Base-by-base conservation (phyloP, 192 early-diverging fungal genomes). In the Phycomyces blakesleeanus region DNA sequence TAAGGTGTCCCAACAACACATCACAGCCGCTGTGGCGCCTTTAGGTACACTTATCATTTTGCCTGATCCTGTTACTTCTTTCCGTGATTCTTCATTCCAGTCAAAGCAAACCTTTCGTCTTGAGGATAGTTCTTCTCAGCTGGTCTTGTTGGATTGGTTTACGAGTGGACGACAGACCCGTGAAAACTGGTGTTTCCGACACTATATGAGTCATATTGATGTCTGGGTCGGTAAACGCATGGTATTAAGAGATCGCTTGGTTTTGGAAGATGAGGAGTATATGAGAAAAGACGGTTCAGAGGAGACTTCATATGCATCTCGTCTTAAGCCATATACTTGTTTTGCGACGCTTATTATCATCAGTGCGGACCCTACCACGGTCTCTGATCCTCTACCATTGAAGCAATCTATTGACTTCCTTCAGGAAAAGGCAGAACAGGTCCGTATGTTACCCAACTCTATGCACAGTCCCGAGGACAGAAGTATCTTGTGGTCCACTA, bases 111-210 rank as follows among this genome's bases (percentile, higher is more conserved):
- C 22, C 5, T 74, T 92, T 16, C 52, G 70, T 12, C 49, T 89
- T 16, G 54, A 60, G 25, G 61, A 78, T 21, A 42, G 27, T 1
- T 68, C 66, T n/a, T 76, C 82, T 0, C 87, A 85, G 24, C 55
- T 93, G 9, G 75, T 93, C 0, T 59, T 93, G 8, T 70, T 95
- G 27, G 93, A 95, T 61, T 95, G 93, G 92, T 85, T 92, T 63
- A 91, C 88, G 0, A 85, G 85, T 44, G 93, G 93, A 6, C 61
- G 93, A 50, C 74, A 78, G 64, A 82, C 80, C 11, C 58, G 87
- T 0, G 93, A 95, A 58, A 63, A 61, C 10, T 95, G 92, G 92
- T 71, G 55, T 53, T 95, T 89, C 55, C 60, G 57, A 63, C 68
- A 63, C 55, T 81, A 62, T 59, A 72, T 66, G 39, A 77, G 58